A percentile compares a stretch with the other conserved stretches of the same genome.
Conservation (phyloP, 257 asterid genomes). For the Nyctanthes arbortristis region DNA sequence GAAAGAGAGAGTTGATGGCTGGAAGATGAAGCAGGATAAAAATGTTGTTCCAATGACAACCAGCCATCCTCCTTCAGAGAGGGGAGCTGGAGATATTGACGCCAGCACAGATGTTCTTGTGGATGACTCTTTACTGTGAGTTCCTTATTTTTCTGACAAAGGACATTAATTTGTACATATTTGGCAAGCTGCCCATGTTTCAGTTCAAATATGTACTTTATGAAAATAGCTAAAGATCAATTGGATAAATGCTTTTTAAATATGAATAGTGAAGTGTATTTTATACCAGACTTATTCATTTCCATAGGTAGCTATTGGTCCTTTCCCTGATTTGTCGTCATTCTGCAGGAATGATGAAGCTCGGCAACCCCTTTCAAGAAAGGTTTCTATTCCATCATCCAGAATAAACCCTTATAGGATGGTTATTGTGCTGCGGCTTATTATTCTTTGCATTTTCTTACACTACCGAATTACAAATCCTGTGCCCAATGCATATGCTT, state of each 20-base stretch:
- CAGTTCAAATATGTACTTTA: too few species aligned
- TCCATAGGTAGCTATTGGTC: constrained; percentile 11
- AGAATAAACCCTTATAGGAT: constrained; percentile 97
- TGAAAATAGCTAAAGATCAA: too few species aligned
- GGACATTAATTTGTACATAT: constrained; percentile 13
- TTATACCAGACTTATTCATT: not conserved
- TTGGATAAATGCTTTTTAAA: too few species aligned
- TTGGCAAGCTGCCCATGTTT: constrained; percentile 18
- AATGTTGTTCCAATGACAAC: constrained; percentile 73
- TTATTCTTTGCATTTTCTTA: constrained; percentile 77
- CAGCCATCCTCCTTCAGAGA: constrained; percentile 90
- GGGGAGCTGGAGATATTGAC: constrained; percentile 90
- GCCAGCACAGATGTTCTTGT: constrained; percentile 84
- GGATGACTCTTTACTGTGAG: constrained; percentile 91
- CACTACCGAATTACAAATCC: constrained; percentile 95
- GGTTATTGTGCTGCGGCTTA: constrained; percentile 91
- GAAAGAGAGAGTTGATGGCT: constrained; percentile 99
- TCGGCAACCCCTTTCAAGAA: constrained; percentile 97
- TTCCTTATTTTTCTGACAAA: constrained; percentile 21
- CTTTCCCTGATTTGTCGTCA: constrained; percentile 13
- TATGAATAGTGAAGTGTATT: constrained; percentile 12
- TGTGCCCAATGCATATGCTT: constrained; percentile 81
- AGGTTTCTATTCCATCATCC: constrained; percentile 94
- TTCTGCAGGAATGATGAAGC: constrained; percentile 95
- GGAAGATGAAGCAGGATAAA: constrained; percentile 99